Evolutionary conservation across 2,329 filamentous ascomycete species (phyloP), one percentile per base, ranked within the genome.

Genomic region (Cladophialophora psammophila): DNA sequence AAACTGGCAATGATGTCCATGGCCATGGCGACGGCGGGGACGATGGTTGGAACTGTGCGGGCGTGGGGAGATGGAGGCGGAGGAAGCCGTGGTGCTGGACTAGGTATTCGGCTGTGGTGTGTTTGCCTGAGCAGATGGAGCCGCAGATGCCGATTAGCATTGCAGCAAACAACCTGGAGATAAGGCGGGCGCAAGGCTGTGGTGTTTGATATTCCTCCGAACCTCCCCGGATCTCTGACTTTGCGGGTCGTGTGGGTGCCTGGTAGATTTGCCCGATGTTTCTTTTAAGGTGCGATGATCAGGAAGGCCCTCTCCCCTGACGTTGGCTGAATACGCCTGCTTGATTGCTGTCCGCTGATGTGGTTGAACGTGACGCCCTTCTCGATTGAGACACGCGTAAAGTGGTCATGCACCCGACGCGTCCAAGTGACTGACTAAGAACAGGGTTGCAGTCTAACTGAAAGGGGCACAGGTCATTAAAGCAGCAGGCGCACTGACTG

Each of bases 111-210:
- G 93, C 93, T 71, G 98, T 92, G 9, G 93, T 92, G 76, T 89
- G 90, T 82, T 97, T 98, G 75, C 95, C 95, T 57, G 94, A 90
- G 82, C 94, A 98, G 74, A 97, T 94, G 75, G 92, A 80, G 77
- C 83, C 83, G 73, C 82, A 84, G 68, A 85, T 75, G 31, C 83
- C 83, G 69, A 85, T 80, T 59, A 84, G 75, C 79, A 90, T 88
- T 81, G 15, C 10, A 13, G 31, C 31, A 35, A 4, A 18, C 26
- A 15, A 36, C 26, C 26, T 26, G 31, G 32, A 35, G 32, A 15
- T 5, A 13, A 13, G 9, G 1, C 12, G 18, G 35, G 12, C 31
- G 10, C 53, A 36, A 55, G 53, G 53, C 38, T 60, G 50, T 56
- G 35, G 15, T 18, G 34, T 10, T 50, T 50, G 45, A 50, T 50